phyloP scores from a whole-genome alignment of 2,329 filamentous ascomycete species.

The Cryphonectria naterciae region DNA sequence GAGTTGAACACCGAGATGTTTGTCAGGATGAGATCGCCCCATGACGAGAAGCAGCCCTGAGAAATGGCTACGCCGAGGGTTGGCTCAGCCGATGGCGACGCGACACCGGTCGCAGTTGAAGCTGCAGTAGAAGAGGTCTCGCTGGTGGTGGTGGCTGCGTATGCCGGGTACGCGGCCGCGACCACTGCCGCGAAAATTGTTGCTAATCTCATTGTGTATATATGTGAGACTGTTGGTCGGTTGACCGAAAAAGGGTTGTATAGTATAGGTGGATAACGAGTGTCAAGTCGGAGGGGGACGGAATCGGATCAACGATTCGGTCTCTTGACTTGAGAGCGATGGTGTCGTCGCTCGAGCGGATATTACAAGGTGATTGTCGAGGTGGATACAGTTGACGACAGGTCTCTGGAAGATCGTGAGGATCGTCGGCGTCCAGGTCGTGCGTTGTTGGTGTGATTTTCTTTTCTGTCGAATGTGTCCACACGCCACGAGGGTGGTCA shows the following conservation, averaged over 20 bases:
- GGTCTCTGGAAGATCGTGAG: background rate
- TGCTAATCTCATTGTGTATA: conserved; percentile 28
- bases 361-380: background rate
- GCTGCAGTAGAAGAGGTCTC: conserved; percentile 20
- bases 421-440: background rate
- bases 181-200: conserved; percentile 21
- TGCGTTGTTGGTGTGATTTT: background rate
- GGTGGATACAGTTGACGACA: background rate
- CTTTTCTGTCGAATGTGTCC: background rate
- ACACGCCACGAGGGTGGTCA: conserved; percentile 1
- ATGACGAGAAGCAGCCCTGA: conserved; percentile 56
- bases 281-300: conserved; percentile 1
- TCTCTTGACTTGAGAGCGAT: background rate
- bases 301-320: conserved; percentile 19
- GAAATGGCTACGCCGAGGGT: conserved; percentile 44
- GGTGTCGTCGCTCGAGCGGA: background rate
- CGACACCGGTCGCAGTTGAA: conserved; percentile 33
- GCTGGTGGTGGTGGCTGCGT: conserved; percentile 23
- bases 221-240: background rate
- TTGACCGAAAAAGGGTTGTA: background rate
- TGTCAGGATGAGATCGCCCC: conserved; percentile 43
- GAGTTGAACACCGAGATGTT: conserved; percentile 40
- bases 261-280: background rate
- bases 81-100: conserved; percentile 46
- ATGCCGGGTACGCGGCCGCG: conserved; percentile 18